phyloP scores from a whole-genome alignment of 2,329 filamentous ascomycete genomes.

The Claviceps purpurea region DNA sequence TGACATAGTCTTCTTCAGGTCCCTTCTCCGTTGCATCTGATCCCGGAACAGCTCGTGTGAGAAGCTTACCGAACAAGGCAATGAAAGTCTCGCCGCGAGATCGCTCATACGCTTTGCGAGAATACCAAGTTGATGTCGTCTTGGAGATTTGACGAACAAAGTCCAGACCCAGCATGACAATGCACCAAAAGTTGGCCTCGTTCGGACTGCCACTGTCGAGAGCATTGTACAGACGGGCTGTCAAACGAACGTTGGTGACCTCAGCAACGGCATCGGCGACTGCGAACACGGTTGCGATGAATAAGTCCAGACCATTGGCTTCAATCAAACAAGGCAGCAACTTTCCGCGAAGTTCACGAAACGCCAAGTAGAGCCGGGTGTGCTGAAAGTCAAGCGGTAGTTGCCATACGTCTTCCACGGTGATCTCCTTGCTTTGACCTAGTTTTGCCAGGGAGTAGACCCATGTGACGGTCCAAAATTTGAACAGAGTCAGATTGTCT shows the following conservation, averaged over 20 bases:
- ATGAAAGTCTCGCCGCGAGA: constrained; percentile 56
- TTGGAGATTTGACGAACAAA: constrained; percentile 20
- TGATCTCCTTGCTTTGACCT: constrained; percentile 50
- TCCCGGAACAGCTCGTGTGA: constrained; percentile 24
- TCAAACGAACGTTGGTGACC: constrained; percentile 25
- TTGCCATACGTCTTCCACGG: constrained; percentile 71
- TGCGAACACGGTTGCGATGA: constrained; percentile 51
- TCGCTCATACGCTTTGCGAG: constrained; percentile 71
- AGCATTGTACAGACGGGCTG: constrained; percentile 22
- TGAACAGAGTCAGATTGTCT: constrained; percentile 65
- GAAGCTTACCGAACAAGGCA: constrained; percentile 22
- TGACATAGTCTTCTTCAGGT: constrained; percentile 9
- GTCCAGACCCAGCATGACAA: constrained; percentile 23
- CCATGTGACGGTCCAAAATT: constrained; percentile 79
- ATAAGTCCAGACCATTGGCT: constrained; percentile 68
- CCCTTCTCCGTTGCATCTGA: constrained; percentile 25
- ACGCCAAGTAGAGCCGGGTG: constrained; percentile 56
- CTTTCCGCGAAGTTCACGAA: constrained; percentile 58
- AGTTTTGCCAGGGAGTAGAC: constrained; percentile 58
- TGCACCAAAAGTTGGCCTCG: constrained; percentile 23
- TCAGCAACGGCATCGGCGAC: constrained; percentile 34
- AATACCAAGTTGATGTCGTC: constrained; percentile 53
- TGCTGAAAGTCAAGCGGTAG: constrained; percentile 76
- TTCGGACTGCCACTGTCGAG: constrained; percentile 17
- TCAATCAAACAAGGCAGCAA: constrained; percentile 55